phyloP scores from a whole-genome alignment of 441 rosid species.

The Daphne laureola region DNA sequence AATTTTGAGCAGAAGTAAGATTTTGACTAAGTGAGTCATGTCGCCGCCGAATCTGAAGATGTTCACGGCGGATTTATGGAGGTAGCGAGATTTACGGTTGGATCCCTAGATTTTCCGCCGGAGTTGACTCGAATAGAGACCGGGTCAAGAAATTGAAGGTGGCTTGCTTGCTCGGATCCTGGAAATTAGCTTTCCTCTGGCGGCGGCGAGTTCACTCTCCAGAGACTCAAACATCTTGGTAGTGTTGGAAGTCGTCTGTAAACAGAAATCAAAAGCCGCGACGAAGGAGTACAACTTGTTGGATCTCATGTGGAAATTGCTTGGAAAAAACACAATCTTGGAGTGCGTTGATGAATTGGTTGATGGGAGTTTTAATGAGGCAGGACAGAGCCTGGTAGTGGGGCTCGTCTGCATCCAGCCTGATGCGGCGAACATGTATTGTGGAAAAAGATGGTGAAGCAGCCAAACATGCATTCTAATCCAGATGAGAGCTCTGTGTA shows the following conservation, averaged over 20 bases:
- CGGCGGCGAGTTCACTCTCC: conserved; percentile 43
- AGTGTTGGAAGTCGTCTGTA: conserved; percentile 27
- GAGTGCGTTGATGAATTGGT: conserved; percentile 23
- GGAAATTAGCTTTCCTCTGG: conserved; percentile 52
- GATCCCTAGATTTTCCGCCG: no score
- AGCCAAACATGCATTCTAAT: conserved; percentile 65
- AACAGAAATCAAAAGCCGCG: conserved; percentile 22
- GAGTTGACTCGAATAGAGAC: conserved; percentile 41
- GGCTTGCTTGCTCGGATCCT: conserved; percentile 41
- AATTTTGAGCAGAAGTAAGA: no score
- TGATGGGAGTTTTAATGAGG: conserved; percentile 18
- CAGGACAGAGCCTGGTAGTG: conserved; percentile 22
- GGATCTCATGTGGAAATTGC: conserved; percentile 25
- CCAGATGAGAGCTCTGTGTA: conserved; percentile 60
- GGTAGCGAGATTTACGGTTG: no score
- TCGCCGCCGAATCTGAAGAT: no score
- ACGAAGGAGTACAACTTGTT: conserved; percentile 28
- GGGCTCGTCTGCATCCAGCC: conserved; percentile 33
- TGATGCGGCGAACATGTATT: conserved; percentile 5
- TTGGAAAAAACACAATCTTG: conserved; percentile 14
- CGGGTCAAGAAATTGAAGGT: conserved; percentile 56
- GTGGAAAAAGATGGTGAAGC: conserved; percentile 49
- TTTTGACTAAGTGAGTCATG: no score
- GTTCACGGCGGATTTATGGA: no score
- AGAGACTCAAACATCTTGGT: conserved; percentile 40